A percentile compares a stretch with the other conserved stretches of the same genome.
phyloP scores from a whole-genome alignment of 2,329 filamentous ascomycete species.

The Microcyclospora tardicrescens region DNA sequence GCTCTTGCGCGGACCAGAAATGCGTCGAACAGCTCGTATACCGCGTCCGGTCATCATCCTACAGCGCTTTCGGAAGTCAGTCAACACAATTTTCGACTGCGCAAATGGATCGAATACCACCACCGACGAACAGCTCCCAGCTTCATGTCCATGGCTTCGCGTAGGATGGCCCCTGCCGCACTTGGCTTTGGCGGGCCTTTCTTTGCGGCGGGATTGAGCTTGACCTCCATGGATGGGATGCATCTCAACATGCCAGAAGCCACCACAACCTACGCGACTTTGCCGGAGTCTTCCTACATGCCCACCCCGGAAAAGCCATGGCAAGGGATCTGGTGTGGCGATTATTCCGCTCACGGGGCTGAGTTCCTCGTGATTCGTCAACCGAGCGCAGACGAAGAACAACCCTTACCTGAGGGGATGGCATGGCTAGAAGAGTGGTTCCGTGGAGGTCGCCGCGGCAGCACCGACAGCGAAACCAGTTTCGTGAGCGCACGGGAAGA shows the following conservation, averaged over 20 bases:
- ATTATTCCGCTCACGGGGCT: conserved; percentile 77
- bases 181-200: conserved; percentile 20
- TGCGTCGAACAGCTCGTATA: conserved; percentile 32
- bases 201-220: conserved; percentile 29
- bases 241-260: conserved; percentile 38
- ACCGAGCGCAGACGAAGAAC: conserved; percentile 37
- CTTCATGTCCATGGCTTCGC: conserved; percentile 15
- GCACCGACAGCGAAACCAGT: conserved; percentile 9
- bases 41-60: conserved; percentile 37
- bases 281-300: conserved; percentile 63
- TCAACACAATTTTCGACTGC: conserved; percentile 58
- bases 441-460: conserved; percentile 10
- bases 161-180: conserved; percentile 9
- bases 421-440: conserved; percentile 21
- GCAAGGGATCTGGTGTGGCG: conserved; percentile 83
- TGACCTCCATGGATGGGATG: neutral
- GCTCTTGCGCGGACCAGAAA: conserved; percentile 45
- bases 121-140: conserved; percentile 19
- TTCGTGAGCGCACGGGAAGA: conserved; percentile 19
- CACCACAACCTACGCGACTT: conserved; percentile 54
- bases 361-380: conserved; percentile 81
- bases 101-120: conserved; percentile 60
- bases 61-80: conserved; percentile 46
- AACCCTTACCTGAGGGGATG: conserved; percentile 27
- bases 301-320: conserved; percentile 70